Conservation (phyloP, 495 filamentous ascomycete species). For the Talaromyces proteolyticus region DNA sequence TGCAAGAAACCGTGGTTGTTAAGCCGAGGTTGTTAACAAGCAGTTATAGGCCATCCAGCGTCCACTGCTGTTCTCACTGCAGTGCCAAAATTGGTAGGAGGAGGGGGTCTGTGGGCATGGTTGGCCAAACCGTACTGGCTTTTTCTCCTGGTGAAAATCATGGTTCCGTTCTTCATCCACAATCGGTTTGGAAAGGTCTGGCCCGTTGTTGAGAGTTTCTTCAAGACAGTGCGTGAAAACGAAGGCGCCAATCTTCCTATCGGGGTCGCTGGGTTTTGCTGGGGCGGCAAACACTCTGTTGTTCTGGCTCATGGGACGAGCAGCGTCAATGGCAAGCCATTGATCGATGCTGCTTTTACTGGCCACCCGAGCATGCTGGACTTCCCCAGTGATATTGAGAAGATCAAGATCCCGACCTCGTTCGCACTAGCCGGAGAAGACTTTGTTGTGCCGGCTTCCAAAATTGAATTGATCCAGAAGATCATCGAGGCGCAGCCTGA, state of each 20-base stretch:
- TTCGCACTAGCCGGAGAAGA: slow-evolving; percentile 53
- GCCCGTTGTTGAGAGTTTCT: slow-evolving; percentile 42
- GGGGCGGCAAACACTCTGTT: slow-evolving; percentile 49
- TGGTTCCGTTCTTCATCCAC: slow-evolving; percentile 27
- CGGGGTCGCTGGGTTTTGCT: slow-evolving; percentile 52
- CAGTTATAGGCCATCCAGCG: slow-evolving; percentile 12
- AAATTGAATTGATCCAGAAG: slow-evolving; percentile 35
- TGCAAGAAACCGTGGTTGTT: too few relatives aligned
- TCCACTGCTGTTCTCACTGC: slow-evolving; percentile 9
- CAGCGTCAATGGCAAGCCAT: slow-evolving; percentile 15
- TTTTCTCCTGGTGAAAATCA: slow-evolving; percentile 7
- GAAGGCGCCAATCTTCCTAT: slow-evolving; percentile 23
- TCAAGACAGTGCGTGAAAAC: slow-evolving; percentile 34
- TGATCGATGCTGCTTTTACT: slow-evolving; percentile 48
- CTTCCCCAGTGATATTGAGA: slow-evolving; percentile 49
- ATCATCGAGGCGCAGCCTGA: slow-evolving; percentile 19
- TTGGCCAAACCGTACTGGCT: slow-evolving; percentile 17
- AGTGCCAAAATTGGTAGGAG: slow-evolving; percentile 6
- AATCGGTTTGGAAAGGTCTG: slow-evolving; percentile 25
- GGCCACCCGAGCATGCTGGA: slow-evolving; percentile 48
- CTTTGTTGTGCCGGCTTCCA: slow-evolving; percentile 24
- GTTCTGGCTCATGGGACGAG: slow-evolving; percentile 28
- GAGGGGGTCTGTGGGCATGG: slow-evolving; percentile 6
- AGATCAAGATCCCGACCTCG: slow-evolving; percentile 44
- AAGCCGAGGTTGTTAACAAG: too few relatives aligned